Conservation (phyloP, 768 basidiomycete species). For the Calocybe indica region DNA sequence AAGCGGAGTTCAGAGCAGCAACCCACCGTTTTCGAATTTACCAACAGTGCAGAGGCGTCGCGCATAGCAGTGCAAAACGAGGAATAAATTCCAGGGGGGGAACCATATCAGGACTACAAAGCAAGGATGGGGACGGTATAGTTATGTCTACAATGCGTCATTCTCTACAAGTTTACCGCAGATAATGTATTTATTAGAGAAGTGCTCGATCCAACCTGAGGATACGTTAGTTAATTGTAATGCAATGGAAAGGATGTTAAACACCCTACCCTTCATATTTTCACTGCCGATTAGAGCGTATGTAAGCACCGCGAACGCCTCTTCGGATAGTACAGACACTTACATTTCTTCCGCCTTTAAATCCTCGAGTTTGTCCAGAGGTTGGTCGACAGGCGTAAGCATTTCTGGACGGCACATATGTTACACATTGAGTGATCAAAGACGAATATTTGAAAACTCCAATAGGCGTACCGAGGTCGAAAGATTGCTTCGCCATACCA, state of each 20-base stretch:
- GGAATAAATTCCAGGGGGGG: background rate
- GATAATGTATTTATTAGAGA: constrained; percentile 86
- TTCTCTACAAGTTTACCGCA: constrained; percentile 88
- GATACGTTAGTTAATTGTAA: constrained; percentile 1
- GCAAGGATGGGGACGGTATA: background rate
- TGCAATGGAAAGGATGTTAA: constrained; percentile 9
- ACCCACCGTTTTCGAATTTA: background rate
- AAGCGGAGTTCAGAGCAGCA: background rate
- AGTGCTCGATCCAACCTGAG: constrained; percentile 90
- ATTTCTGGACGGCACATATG: constrained; percentile 50
- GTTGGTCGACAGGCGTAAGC: constrained; percentile 83
- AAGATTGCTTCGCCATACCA: constrained; percentile 98
- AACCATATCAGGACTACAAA: background rate
- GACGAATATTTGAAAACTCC: no score
- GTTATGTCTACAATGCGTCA: constrained; percentile 36
- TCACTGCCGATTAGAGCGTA: constrained; percentile 44
- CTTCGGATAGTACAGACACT: constrained; percentile 21
- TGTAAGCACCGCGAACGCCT: constrained; percentile 6
- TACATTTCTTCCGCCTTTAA: constrained; percentile 80
- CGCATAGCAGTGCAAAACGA: background rate
- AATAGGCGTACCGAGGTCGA: constrained; percentile 66
- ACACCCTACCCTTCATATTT: constrained; percentile 73
- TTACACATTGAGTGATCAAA: no score
- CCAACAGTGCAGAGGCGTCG: background rate
- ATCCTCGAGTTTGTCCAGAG: constrained; percentile 79